Conservation (phyloP, 1,139 yeast genomes). For the Ogataea hybrid region DNA sequence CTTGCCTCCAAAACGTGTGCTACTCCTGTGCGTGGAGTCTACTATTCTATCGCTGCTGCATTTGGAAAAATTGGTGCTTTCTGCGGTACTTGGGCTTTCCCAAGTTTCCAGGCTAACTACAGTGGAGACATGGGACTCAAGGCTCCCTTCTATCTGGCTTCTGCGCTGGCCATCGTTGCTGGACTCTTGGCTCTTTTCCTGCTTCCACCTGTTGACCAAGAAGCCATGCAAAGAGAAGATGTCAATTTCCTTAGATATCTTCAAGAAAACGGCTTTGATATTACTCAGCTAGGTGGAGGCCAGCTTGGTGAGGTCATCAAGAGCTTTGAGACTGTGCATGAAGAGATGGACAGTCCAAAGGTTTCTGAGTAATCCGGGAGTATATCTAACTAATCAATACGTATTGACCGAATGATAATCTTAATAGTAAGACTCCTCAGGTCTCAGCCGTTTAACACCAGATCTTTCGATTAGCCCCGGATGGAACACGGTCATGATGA, state of each 20-base stretch:
- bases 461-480: slow-evolving; percentile 48
- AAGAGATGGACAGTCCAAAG: slow-evolving; percentile 4
- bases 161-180: slow-evolving; percentile 71
- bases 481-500: slow-evolving; percentile 53
- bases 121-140: slow-evolving; percentile 46
- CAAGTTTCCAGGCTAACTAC: slow-evolving; percentile 36
- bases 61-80: slow-evolving; percentile 90
- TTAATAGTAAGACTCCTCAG: not conserved
- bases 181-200: slow-evolving; percentile 67
- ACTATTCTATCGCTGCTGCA: slow-evolving; percentile 91
- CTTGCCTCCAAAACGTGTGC: slow-evolving; percentile 85
- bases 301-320: slow-evolving; percentile 18
- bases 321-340: slow-evolving; percentile 3
- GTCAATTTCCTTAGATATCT: slow-evolving; percentile 64
- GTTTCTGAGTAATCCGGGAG: slow-evolving; percentile 1
- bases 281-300: slow-evolving; percentile 45
- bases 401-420: not conserved
- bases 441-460: not conserved
- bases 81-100: slow-evolving; percentile 87
- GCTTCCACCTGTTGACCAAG: slow-evolving; percentile 81
- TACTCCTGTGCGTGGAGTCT: slow-evolving; percentile 85
- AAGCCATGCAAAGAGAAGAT: slow-evolving; percentile 79
- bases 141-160: slow-evolving; percentile 81
- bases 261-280: slow-evolving; percentile 55
- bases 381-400: not conserved